Percentiles rank a stretch among this genome's conserved stretches.
phyloP scores from a whole-genome alignment of 257 asterid species.

The Misopates orontium region DNA sequence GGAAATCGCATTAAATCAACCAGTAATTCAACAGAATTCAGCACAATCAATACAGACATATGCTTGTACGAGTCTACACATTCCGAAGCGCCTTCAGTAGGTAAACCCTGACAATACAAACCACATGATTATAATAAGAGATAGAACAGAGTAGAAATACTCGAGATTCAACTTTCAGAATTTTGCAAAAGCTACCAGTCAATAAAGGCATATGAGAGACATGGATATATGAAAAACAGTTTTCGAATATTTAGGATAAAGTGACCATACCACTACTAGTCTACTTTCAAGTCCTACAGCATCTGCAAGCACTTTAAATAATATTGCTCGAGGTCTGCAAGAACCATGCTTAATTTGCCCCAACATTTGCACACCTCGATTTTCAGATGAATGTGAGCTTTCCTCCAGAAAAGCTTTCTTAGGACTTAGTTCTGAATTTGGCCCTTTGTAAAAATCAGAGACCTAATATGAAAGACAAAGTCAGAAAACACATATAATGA shows the following conservation, averaged over 20 bases:
- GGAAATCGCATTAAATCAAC: slow-evolving; percentile 72
- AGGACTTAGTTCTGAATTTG: slow-evolving; percentile 76
- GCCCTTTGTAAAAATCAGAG: slow-evolving; percentile 82
- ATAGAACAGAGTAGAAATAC: slow-evolving; percentile 20
- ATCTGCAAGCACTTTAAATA: slow-evolving; percentile 97
- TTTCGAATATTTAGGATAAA: background rate
- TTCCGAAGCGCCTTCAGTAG: slow-evolving; percentile 80
- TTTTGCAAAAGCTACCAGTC: slow-evolving; percentile 11
- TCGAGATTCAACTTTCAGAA: slow-evolving; percentile 14
- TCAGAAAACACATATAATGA: slow-evolving; percentile 31
- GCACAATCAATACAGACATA: slow-evolving; percentile 75
- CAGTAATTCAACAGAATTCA: slow-evolving; percentile 58
- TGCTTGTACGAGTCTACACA: slow-evolving; percentile 88
- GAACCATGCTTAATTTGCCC: slow-evolving; percentile 94
- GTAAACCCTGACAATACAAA: slow-evolving; percentile 74
- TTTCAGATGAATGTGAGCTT: slow-evolving; percentile 53
- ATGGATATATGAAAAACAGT: slow-evolving; percentile 11
- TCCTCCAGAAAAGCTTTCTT: slow-evolving; percentile 68
- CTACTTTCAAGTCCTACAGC: slow-evolving; percentile 91
- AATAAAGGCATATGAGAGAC: slow-evolving; percentile 18
- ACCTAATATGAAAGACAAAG: slow-evolving; percentile 54
- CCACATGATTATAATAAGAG: slow-evolving; percentile 24
- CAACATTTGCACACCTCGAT: slow-evolving; percentile 76
- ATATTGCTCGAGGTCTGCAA: slow-evolving; percentile 91
- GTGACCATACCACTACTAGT: slow-evolving; percentile 80